Base-by-base conservation (phyloP, 2,329 filamentous ascomycete species). In the Emergomyces pasteurianus region DNA sequence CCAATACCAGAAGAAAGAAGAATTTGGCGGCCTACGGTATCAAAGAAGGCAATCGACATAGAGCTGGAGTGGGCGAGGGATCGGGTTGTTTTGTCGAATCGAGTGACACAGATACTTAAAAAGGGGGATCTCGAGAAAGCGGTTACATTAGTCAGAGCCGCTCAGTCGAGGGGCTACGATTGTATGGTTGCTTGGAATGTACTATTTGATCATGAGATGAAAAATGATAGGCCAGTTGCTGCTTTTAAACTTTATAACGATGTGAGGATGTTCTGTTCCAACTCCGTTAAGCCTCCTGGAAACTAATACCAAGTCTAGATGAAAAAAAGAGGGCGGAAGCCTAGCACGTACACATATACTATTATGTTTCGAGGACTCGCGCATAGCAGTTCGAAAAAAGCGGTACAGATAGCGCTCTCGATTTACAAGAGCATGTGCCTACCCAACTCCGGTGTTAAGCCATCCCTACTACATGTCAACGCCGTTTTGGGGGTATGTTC, bases 241-340 rank as follows among this genome's bases (percentile, higher is more conserved):
- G 92, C 89, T 21, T 75, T 95, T 61, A 91, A 88, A 74, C 78
- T 90, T n/a, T 96, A 86, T 77, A 96, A 96, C 73, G 92, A 97
- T 73, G 88, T 89, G 73, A 64, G 79, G 67, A 28, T 40, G 10
- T 40, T 52, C 14, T 52, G 16, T 54, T 46, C 46, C 28, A 43
- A 43, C 52, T 42, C n/a, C 34, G 43, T 12, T 43, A 59, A 42
- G 55, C n/a, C 14, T 43, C 2, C 36, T 53, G 28, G 47, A 49
- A 60, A 55, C 28, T 36, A 36, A 59, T 34, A 16, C 21, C 28
- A 49, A 57, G 66, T 50, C 61, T 57, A 90, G 88, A 97, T 99
- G 92, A 99, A 97, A 77, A 97, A 97, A 77, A 83, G 91, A 63
- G 86, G 81, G 5, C 88, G 95, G 68, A 79, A 82, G 31, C 92